These are phyloP conservation scores for Yamadazyma paraphyllophila DNA, from an alignment of 805 yeast genomes.

Conservation along the genomic window DNA sequence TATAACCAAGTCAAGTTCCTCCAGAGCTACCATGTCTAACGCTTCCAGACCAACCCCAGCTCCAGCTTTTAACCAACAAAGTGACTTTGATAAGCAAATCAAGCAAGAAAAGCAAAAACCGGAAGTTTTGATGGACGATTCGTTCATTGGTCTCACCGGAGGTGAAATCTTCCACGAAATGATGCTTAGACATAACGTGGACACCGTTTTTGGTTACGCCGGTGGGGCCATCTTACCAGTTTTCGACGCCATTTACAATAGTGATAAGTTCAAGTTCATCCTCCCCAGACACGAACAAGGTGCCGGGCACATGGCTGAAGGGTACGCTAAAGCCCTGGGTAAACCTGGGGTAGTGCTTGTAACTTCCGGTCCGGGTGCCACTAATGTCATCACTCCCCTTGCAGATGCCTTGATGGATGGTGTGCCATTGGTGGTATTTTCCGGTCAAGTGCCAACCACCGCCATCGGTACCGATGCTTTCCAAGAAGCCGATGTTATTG, in stretches of 20 bases:
- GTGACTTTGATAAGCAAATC: conserved; percentile 16
- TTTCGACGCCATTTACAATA: conserved; percentile 93
- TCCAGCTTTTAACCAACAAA: conserved; percentile 47
- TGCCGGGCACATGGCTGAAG: conserved; percentile 99
- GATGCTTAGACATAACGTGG: conserved; percentile 96
- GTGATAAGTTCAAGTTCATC: conserved; percentile 83
- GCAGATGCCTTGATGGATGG: conserved; percentile 98
- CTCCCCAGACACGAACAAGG: conserved; percentile 98
- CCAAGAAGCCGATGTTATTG: conserved; percentile 98
- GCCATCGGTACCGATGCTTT: conserved; percentile 98
- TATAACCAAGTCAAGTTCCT: conserved; percentile 13
- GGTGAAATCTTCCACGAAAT: conserved; percentile 98
- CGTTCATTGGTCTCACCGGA: conserved; percentile 94
- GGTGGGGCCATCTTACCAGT: conserved; percentile 99
- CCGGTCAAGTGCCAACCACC: conserved; percentile 95
- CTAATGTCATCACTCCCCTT: conserved; percentile 97
- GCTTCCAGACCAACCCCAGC: conserved; percentile 45
- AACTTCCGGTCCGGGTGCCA: conserved; percentile 99
- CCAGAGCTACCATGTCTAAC: conserved; percentile 28
- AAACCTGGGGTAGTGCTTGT: conserved; percentile 97
- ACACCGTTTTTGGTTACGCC: conserved; percentile 95
- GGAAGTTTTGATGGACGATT: conserved; percentile 59
- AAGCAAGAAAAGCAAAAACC: conserved; percentile 7
- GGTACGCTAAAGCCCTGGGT: conserved; percentile 93
- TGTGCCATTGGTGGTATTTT: conserved; percentile 92